Base-by-base conservation (phyloP, 371 early-diverging fungal genomes). In the Mortierella sp. region DNA sequence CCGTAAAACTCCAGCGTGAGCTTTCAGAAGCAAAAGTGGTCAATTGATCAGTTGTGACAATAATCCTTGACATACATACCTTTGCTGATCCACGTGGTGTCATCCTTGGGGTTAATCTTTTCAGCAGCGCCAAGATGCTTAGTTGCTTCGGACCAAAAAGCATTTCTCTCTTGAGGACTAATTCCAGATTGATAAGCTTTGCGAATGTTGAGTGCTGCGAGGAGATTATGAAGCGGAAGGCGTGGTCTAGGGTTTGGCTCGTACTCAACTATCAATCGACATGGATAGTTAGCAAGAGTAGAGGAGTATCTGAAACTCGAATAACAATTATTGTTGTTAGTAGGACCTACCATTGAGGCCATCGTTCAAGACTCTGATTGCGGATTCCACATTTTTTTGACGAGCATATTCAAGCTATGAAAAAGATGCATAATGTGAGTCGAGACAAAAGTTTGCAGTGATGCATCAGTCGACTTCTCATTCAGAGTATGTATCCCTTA, bases 351-450 rank as follows among this genome's bases (percentile, higher is more conserved):
- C 89, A 45, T 86, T 80, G 32, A 93, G 82, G 12, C 91, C 92
- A 32, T 89, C 88, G 51, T 85, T 86, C 51, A 93, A 76, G 8
- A 91, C 88, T 23, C 72, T 75, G 32, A 93, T 89, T 19, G 91
- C 89, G 64, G 90, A 87, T 19, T 91, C 88, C 37, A 86, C 75
- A 53, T 88, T 87, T 10, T 86, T 75, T 66, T 92, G 93, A 45
- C 89, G 85, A 75, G 93, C 91, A 76, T 94, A 95, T 78, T 95
- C 96, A 60, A 93, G 84, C 92, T 94, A 31, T 51, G 23, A 51
- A 42, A 22, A 28, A 19, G 42, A 60, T 35, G 40, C 4, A 47
- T 12, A 60, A 60, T n/a, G n/a, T 34, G 26, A 7, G 42, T 49
- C 5, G 29, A 31, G 62, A 22, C 4, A 35, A 19, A n/a, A 35